Evolutionary conservation across 2,329 filamentous ascomycete genomes (phyloP).

Genomic region (Pseudocercospora vitis): DNA sequence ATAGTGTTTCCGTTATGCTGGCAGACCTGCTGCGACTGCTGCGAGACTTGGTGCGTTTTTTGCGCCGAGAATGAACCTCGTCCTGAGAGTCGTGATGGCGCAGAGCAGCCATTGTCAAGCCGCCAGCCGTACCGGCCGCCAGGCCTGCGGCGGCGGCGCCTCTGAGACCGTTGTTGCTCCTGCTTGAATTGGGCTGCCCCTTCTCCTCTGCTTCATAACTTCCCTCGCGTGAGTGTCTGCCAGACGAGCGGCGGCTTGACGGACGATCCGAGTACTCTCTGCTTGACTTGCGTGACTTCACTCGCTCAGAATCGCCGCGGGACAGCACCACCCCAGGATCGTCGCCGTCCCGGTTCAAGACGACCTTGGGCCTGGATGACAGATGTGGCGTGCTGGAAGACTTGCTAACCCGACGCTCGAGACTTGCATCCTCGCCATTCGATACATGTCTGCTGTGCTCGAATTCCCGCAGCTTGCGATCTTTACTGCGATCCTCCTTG

Average conservation of each 20-base stretch:
- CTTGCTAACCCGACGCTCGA: slow-evolving; percentile 58
- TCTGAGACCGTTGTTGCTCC: slow-evolving; percentile 45
- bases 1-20: slow-evolving; percentile 56
- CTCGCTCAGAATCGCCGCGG: slow-evolving; percentile 53
- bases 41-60: slow-evolving; percentile 49
- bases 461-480: slow-evolving; percentile 68
- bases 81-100: slow-evolving; percentile 65
- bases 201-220: slow-evolving; percentile 49
- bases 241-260: slow-evolving; percentile 33
- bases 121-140: slow-evolving; percentile 51
- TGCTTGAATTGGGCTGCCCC: slow-evolving; percentile 55
- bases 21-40: slow-evolving; percentile 53
- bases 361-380: slow-evolving; percentile 59
- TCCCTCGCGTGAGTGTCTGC: slow-evolving; percentile 28
- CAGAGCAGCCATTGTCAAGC: slow-evolving; percentile 62
- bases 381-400: slow-evolving; percentile 63
- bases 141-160: slow-evolving; percentile 57
- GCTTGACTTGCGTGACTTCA: slow-evolving; percentile 57
- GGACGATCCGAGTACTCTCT: slow-evolving; percentile 41
- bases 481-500: slow-evolving; percentile 83
- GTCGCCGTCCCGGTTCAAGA: slow-evolving; percentile 58
- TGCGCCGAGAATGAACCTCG: slow-evolving; percentile 48
- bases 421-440: slow-evolving; percentile 50
- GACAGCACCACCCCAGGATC: slow-evolving; percentile 60
- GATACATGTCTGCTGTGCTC: slow-evolving; percentile 60